These are phyloP conservation scores for Russula griseocarnosa DNA, from an alignment of 768 basidiomycete species.

Conservation along the genomic window DNA sequence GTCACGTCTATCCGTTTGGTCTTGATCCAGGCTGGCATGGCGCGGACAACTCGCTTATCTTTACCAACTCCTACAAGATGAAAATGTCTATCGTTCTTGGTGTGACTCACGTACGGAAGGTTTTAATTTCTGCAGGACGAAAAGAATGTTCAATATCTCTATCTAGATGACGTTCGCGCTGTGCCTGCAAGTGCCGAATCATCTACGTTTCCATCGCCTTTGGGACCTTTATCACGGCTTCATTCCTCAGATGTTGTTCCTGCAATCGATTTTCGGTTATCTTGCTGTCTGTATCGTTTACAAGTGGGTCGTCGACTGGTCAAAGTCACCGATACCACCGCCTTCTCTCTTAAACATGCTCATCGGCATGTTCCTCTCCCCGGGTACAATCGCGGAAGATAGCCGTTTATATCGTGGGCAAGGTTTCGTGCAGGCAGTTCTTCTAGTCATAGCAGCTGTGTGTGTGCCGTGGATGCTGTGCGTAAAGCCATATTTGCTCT, in stretches of 20 bases:
- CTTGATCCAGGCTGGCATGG: constrained; percentile 95
- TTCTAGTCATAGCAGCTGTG: constrained; percentile 72
- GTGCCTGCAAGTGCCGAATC: constrained; percentile 94
- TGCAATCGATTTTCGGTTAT: constrained; percentile 97
- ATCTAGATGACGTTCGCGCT: constrained; percentile 96
- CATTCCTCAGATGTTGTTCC: constrained; percentile 94
- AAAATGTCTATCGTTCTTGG: constrained; percentile 97
- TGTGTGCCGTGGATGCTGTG: constrained; percentile 96
- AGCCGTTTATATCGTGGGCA: constrained; percentile 85
- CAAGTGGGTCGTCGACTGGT: constrained; percentile 97
- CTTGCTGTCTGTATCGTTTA: constrained; percentile 90
- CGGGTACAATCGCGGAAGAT: constrained; percentile 67
- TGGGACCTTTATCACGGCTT: constrained; percentile 92
- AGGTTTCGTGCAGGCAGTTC: constrained; percentile 70
- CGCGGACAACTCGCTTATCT: constrained; percentile 84
- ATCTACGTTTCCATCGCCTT: constrained; percentile 85
- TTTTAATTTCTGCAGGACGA: not conserved
- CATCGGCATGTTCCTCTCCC: constrained; percentile 92
- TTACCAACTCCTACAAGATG: constrained; percentile 99
- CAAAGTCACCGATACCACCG: constrained; percentile 57
- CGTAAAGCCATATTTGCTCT: constrained; percentile 86
- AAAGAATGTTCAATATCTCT: not conserved
- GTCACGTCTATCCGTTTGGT: constrained; percentile 85
- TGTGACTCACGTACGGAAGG: constrained; percentile 79
- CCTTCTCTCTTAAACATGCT: constrained; percentile 94